Base-by-base conservation (phyloP, 257 asterid genomes). In the Echium plantagineum region DNA sequence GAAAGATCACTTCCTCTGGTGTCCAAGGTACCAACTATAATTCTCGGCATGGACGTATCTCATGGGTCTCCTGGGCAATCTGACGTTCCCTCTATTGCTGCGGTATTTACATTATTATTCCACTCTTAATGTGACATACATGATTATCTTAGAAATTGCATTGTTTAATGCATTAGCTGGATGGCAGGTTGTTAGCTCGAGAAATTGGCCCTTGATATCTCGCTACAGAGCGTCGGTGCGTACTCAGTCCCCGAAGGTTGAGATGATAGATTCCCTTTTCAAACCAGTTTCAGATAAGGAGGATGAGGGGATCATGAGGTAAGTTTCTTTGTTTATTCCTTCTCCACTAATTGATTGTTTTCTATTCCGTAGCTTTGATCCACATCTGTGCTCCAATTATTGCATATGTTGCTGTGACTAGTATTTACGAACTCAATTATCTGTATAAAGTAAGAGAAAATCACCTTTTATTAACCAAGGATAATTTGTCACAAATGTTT, bases 191-290 rank as follows among this genome's bases (percentile, higher is more conserved):
- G 83, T 81, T 7, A 78, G 88, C 38, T 81, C 88, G 6, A 71
- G 80, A 63, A 66, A 63, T 65, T 81, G 88, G 85, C 85, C 88
- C 4, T 70, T 64, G 61, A 72, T 82, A 64, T 82, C 88, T 56
- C 63, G 76, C 26, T 82, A 82, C 53, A 60, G 73, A 58, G 88
- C 78, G 7, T 65, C 74, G n/a, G 65, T 72, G 18, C 59, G 74
- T 54, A 66, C 69, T 51, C 71, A 74, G 63, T 71, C 82, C 3
- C 72, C 78, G 30, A 79, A 63, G 61, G 68, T 61, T 12, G 68
- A 79, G 42, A 61, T 67, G 52, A 76, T 79, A 21, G 78, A 74
- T 60, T 74, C 83, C 26, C 78, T 81, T 20, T 79, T 73, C 49
- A 68, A 69, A 65, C 87, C 74, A 55, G 57, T 70, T 58, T 72